Evolutionary conservation across 495 filamentous ascomycete species (phyloP), one percentile per base, ranked within the genome.

Genomic region (Cercophora scortea): DNA sequence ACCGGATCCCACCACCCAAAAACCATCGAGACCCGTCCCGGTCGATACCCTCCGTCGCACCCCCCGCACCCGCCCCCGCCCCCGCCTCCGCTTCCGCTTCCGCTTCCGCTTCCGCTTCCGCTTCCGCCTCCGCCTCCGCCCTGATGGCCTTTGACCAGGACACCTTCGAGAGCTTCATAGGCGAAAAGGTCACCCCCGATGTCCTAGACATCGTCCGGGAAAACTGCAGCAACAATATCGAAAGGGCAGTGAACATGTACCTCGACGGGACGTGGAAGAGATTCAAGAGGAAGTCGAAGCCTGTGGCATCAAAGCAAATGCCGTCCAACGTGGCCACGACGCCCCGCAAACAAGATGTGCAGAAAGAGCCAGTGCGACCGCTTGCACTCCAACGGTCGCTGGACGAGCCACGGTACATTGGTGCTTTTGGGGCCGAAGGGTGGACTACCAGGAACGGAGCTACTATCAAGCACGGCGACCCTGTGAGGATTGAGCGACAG

Each of bases 211-310:
- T 69, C 13, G 77, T 90, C 32, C 72, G 70, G 33, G 62, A 74
- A n/a, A 73, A 75, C n/a, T 81, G 85, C 12, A 79, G 77, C 5
- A 73, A 79, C 52, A 71, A 84, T 53, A 63, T 89, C 8, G 81
- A 87, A 61, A 71, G 76, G 58, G 87, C 86, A 7, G 79, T 90
- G 50, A 87, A 88, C 58, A 87, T 95, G 71, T 98, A 90, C 62
- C 85, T 95, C 46, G 93, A 98, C 58, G 92, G 91, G 12, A 95
- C 90, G 6, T 96, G 89, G 89, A 91, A 85, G 59, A 79, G 65
- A 1, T 57, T 72, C 13, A 61, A 64, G 50, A 47, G 47, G 51
- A 58, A 60, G 47, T n/a, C n/a, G n/a, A n/a, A 51, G 8, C 36
- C 60, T 4, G 47, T 51, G 12, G 56, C 66, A 47, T 16, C 54